A percentile compares a stretch with the other conserved stretches of the same genome.
Evolutionary conservation across 176 grass and related monocot genomes (phyloP).

Genomic region (Neostapfia colusana): DNA sequence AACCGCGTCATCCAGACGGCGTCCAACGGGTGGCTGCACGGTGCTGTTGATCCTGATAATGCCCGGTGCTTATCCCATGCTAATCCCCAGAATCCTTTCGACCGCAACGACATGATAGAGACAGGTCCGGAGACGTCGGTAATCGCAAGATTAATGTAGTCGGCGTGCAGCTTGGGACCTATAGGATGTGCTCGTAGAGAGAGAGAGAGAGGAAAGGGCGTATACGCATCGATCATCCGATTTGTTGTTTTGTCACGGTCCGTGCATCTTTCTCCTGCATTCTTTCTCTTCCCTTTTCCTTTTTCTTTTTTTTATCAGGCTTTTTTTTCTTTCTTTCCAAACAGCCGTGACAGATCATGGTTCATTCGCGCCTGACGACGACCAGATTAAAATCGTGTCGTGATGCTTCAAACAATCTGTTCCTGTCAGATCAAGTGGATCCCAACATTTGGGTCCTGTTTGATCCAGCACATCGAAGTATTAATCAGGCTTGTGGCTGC

Average conservation of each 20-base stretch:
- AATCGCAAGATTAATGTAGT: slow-evolving; percentile 51
- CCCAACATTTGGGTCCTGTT: not conserved
- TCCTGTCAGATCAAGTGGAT: not conserved
- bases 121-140: slow-evolving; percentile 33
- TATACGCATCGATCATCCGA: slow-evolving; percentile 30
- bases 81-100: slow-evolving; percentile 35
- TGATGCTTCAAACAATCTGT: not conserved
- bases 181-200: slow-evolving; percentile 17
- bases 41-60: slow-evolving; percentile 43
- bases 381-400: not conserved
- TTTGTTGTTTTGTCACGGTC: slow-evolving; percentile 42
- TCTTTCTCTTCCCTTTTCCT: not conserved
- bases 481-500: too few species aligned
- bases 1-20: slow-evolving; percentile 36
- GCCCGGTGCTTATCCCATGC: slow-evolving; percentile 36
- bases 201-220: too few species aligned
- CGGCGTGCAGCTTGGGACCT: slow-evolving; percentile 43
- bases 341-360: not conserved
- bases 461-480: too few species aligned
- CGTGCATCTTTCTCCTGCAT: slow-evolving; percentile 36
- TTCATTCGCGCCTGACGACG: too few species aligned
- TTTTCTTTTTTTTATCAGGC: slow-evolving; percentile 10
- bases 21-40: slow-evolving; percentile 39
- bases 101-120: slow-evolving; percentile 38
- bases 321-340: not conserved